Evolutionary conservation across 2,329 filamentous ascomycete genomes (phyloP).

Genomic region (Cytospora schulzeri): DNA sequence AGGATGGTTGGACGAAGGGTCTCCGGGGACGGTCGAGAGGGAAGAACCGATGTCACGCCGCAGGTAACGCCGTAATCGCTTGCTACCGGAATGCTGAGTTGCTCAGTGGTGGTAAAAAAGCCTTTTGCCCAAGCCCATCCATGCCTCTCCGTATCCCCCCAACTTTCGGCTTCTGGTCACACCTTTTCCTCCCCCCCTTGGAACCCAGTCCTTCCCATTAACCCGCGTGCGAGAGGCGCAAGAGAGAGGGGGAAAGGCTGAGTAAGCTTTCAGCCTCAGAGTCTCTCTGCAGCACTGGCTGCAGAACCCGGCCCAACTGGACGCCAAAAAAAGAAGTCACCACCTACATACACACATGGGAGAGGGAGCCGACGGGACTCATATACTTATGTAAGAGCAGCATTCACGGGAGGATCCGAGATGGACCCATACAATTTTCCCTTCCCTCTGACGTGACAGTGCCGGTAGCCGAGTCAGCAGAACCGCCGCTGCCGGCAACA

Average conservation of each 20-base stretch:
- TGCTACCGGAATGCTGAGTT: neutral
- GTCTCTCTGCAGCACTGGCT: neutral
- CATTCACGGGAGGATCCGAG: conserved; percentile 15
- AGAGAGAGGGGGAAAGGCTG: neutral
- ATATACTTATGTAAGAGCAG: conserved; percentile 17
- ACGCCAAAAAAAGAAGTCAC: neutral
- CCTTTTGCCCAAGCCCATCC: too few species aligned
- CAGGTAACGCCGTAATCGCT: neutral
- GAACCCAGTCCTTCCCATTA: neutral
- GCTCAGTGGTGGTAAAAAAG: neutral
- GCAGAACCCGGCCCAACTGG: too few species aligned
- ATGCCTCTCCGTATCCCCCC: too few species aligned
- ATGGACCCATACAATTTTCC: neutral
- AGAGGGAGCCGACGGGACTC: neutral
- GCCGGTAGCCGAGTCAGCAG: conserved; percentile 12
- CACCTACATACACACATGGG: neutral
- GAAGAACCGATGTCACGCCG: neutral
- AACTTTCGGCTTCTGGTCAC: neutral
- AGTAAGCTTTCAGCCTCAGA: neutral
- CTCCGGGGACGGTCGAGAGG: neutral
- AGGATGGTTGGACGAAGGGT: neutral
- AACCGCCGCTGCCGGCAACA: neutral
- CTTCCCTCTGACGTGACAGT: conserved; percentile 10
- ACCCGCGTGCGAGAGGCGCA: neutral
- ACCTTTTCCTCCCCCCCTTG: neutral